phyloP scores from a whole-genome alignment of 2,329 filamentous ascomycete species.

The Chaetomium strumarium region DNA sequence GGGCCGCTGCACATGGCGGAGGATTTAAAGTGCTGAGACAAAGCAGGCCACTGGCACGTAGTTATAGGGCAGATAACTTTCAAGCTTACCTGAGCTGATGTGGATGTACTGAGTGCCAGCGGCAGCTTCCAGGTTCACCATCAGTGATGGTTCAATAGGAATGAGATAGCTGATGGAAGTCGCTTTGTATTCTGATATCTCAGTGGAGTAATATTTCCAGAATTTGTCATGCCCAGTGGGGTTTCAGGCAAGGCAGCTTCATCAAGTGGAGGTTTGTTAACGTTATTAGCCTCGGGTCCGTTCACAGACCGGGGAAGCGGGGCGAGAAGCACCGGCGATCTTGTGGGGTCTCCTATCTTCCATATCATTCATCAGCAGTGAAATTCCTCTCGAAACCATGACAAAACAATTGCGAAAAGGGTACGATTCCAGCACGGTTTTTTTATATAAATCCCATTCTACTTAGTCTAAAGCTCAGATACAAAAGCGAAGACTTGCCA shows the following conservation, averaged over 20 bases:
- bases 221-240: not conserved
- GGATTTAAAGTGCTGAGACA: constrained; percentile 26
- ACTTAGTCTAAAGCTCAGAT: no score
- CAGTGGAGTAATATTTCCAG: not conserved
- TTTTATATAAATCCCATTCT: no score
- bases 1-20: constrained; percentile 2
- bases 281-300: not conserved
- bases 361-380: no score
- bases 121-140: no score
- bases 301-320: constrained; percentile 20
- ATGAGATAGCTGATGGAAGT: no score
- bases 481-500: no score
- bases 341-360: not conserved
- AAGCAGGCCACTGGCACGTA: constrained; percentile 15
- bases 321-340: not conserved
- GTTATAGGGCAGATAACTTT: not conserved
- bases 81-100: not conserved
- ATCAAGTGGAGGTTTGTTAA: no score
- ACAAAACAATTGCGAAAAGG: not conserved
- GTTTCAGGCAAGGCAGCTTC: not conserved
- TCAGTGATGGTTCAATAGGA: no score
- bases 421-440: no score
- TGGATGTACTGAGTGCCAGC: not conserved
- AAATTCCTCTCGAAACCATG: not conserved
- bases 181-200: not conserved